Base-by-base conservation (phyloP, 768 basidiomycete genomes). In the Leucogyrophana mollusca region DNA sequence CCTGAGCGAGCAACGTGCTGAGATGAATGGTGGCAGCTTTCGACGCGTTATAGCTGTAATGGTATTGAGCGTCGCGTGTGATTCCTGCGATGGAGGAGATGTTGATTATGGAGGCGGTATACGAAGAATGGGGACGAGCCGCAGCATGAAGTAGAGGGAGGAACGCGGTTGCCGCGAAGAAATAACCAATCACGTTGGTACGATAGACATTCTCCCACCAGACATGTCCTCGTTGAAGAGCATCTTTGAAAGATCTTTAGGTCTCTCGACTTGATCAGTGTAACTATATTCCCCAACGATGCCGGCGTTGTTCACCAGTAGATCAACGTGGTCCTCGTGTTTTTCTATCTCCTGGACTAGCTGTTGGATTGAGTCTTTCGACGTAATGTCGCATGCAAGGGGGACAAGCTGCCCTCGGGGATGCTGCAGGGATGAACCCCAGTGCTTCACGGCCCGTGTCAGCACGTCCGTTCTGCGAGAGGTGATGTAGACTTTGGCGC, bases 41-140 rank as follows among this genome's bases (percentile, higher is more conserved):
- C 6, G 67, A 63, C 5, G 67, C 64, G 50, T 74, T 76, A 58
- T 76, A 76, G 52, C 61, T 65, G 62, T 70, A 71, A 46, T 76
- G 74, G 38, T 68, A 56, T 55, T 77, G 74, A 9, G 61, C 52
- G 3, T 67, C 68, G 22, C 61, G 58, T 9, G 66, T 71, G 40
- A 73, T 68, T 21, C 74, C 74, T 22, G 65, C 67, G 40, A 77
- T 71, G n/a, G 67, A 68, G 14, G 70, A 55, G 39, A 70, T 60
- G 56, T 73, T 74, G 61, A 77, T 68, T 23, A 75, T 58, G 53
- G 20, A 22, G 39, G 60, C 62, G 13, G 63, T 69, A 4, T 68
- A 64, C 47, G 67, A 62, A 11, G 53, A 51, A 13, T 45, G 53
- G 9, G 43, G 36, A 3, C 56, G 52, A 4, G 61, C 60, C 16